Conservation (phyloP, 805 yeast species). For the Candida gorgasii region DNA sequence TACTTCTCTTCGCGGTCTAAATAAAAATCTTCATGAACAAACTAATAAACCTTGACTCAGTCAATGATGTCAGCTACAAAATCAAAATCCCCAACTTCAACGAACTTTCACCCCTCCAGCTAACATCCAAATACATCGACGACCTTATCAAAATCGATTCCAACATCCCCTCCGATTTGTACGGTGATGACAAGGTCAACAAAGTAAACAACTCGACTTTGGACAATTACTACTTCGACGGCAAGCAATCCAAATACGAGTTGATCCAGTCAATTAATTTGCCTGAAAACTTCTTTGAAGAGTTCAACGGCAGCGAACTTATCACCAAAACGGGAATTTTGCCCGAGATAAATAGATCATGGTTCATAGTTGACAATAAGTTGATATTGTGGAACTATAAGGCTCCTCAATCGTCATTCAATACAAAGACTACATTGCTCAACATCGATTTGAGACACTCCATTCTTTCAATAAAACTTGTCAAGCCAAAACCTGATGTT, state of each 20-base stretch:
- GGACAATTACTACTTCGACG: constrained; percentile 65
- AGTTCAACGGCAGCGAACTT: constrained; percentile 64
- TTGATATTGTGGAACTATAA: constrained; percentile 83
- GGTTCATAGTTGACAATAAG: constrained; percentile 83
- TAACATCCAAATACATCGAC: constrained; percentile 66
- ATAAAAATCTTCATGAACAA: constrained; percentile 9
- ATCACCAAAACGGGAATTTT: constrained; percentile 80
- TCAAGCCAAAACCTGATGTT: constrained; percentile 77
- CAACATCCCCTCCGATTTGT: constrained; percentile 57
- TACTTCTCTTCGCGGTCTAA: too few relatives aligned
- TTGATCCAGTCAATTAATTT: constrained; percentile 65
- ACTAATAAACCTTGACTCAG: constrained; percentile 32
- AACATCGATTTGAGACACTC: constrained; percentile 80
- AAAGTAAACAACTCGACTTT: constrained; percentile 40
- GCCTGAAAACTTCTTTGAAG: constrained; percentile 79
- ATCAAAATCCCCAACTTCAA: constrained; percentile 51
- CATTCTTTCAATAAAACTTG: constrained; percentile 71
- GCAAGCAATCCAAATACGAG: constrained; percentile 73
- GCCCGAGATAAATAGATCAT: constrained; percentile 75
- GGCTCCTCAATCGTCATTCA: constrained; percentile 49
- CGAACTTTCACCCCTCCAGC: constrained; percentile 50
- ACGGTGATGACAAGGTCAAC: constrained; percentile 56
- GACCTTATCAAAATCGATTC: constrained; percentile 59
- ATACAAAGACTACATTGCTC: constrained; percentile 55
- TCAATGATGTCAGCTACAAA: constrained; percentile 43